Evolutionary conservation across 2,329 filamentous ascomycete species (phyloP), one percentile per base, ranked within the genome.

Genomic region (Fusarium sp.): DNA sequence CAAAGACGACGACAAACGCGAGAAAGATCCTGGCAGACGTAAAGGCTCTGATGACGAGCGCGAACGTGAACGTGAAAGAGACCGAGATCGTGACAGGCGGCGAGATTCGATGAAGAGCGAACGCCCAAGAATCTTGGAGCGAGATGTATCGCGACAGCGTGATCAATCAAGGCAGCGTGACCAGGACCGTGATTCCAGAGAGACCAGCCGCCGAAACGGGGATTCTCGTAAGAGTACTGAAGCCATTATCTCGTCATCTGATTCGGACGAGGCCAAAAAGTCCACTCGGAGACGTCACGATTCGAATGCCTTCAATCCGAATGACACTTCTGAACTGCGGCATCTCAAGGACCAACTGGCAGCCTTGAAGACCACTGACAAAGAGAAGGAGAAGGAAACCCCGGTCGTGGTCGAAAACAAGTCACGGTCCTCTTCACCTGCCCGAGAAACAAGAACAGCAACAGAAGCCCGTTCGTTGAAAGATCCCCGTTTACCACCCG

Each of bases 331-430:
- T 35, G 85, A 85, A 20, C 71, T 90, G 20, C 83, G 81, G 62
- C 84, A 85, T 14, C 78, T 89, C 45, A 87, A 87, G 73, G 84
- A 86, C 29, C 83, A 88, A 72, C 78, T 87, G 35, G 83, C 86
- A 22, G 82, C 84, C 36, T 81, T 85, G 72, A 78, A 78, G 36
- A 74, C 70, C 2, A 62, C 73, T 6, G 78, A 78, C 17, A 75
- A 74, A 42, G 70, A 73, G 15, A 75, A 67, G 47, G 76, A 78
- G 7, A 73, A 65, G 27, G 77, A 77, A 12, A 59, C 64, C 12
- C 73, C 74, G 7, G 65, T 63, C 20, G 58, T 74, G 20, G 59
- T 65, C 25, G 74, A 67, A 77, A 79, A 49, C 27, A 77, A 63
- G 44, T 71, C 68, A 44, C 76, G 72, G n/a, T 76, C 76, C 17